phyloP scores from a whole-genome alignment of 805 yeast species.

The Vanderwaltozyma tropicalis region DNA sequence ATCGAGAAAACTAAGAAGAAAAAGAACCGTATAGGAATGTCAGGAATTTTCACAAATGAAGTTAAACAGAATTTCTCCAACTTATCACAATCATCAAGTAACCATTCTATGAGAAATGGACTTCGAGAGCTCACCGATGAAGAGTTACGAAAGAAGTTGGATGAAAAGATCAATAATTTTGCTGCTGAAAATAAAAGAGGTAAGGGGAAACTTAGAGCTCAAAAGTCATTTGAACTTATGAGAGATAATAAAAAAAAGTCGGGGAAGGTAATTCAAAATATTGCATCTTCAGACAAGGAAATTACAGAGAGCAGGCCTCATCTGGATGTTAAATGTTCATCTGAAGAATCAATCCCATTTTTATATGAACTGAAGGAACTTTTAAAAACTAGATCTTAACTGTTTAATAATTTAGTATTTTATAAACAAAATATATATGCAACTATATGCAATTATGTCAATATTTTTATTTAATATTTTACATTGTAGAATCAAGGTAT shows the following conservation, averaged over 20 bases:
- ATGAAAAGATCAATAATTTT: conserved; percentile 20
- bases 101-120: background rate
- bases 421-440: too few species aligned
- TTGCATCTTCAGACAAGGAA: background rate
- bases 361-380: conserved; percentile 22
- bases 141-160: conserved; percentile 19
- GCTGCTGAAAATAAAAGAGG: conserved; percentile 25
- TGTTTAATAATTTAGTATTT: too few species aligned
- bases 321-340: conserved; percentile 6
- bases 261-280: background rate
- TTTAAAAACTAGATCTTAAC: conserved; percentile 6
- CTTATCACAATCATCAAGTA: too few species aligned
- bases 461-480: too few species aligned
- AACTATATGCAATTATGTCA: too few species aligned
- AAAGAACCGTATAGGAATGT: too few species aligned
- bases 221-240: conserved; percentile 24
- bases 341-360: conserved; percentile 27
- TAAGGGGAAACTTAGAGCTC: conserved; percentile 19
- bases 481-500: too few species aligned
- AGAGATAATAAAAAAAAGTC: conserved; percentile 1
- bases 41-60: too few species aligned
- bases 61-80: too few species aligned
- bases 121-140: conserved; percentile 15
- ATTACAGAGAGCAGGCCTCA: conserved; percentile 15
- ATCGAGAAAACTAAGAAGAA: background rate